Evolutionary conservation across 805 yeast genomes (phyloP), one percentile per base, ranked within the genome.

Genomic region (Cyberlindnera xylosilytica): DNA sequence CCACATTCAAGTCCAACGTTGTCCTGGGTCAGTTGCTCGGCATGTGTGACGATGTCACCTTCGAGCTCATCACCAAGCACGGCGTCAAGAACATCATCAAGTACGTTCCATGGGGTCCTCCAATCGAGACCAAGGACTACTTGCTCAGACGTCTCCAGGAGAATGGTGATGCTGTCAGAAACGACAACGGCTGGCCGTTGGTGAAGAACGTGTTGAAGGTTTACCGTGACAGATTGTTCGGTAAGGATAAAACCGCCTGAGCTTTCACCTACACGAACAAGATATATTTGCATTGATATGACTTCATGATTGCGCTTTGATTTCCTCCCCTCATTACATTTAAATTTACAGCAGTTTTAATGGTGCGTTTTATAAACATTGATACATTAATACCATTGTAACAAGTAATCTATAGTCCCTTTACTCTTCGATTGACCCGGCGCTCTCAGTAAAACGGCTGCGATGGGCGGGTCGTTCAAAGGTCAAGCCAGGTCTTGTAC

Each of bases 101-200:
- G 68, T 90, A 91, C 61, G 97, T 90, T 49, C 95, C 97, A 15
- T 90, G 97, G 97, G 97, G 97, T 9, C 97, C 97, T 26, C 95
- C 96, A 42, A 66, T 79, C 53, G 97, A 91, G 67, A 89, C 97
- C 45, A 88, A 87, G 68, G 96, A 87, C 54, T 90, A 90, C 61
- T 68, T 90, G 47, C 70, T 82, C 49, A 81, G 98, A 71, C 79
- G 98, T 68, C 71, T 90, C 49, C 97, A 90, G 68, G 98, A 90
- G 68, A 90, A 90, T 60, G 97, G 97, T 19, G 97, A 90, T 64
- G 95, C 96, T 9, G 95, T 87, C 6, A 81, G 91, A 69, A 73
- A 74, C 42, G 93, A 85, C 63, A 83, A 81, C 50, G 93, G 95
- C n/a, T 75, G 79, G 71, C 84, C 84, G 37, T 72, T 86, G 53